These are phyloP conservation scores for Mycena venus DNA, from an alignment of 768 basidiomycete genomes.

Conservation along the genomic window DNA sequence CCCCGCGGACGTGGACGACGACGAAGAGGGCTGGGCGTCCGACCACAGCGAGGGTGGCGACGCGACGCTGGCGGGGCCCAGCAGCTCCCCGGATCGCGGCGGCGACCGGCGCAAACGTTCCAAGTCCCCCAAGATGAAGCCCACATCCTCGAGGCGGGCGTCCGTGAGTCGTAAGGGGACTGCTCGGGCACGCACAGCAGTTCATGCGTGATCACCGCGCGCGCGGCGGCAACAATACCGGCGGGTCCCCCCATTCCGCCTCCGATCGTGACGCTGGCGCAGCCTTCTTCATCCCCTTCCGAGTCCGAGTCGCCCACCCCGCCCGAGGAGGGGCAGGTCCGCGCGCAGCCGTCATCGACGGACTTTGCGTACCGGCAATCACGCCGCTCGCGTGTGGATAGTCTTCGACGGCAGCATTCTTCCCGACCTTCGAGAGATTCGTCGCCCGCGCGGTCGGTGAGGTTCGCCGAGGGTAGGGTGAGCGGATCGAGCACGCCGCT, in stretches of 20 bases:
- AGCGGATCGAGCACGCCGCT: constrained; percentile 38
- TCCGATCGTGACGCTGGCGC: neutral
- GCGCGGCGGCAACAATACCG: neutral
- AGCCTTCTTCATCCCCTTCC: neutral
- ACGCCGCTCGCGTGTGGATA: constrained; percentile 35
- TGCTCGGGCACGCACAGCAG: constrained; percentile 25
- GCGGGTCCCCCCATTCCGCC: neutral
- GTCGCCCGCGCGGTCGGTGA: constrained; percentile 47
- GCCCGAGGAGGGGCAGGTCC: neutral
- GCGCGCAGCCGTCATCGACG: neutral
- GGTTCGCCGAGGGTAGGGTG: constrained; percentile 40
- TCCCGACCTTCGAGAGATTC: constrained; percentile 35
- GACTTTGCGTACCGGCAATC: constrained; percentile 25
- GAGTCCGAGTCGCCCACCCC: constrained; percentile 2
- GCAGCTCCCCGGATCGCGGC: constrained; percentile 23
- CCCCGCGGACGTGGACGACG: constrained; percentile 44
- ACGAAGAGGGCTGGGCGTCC: constrained; percentile 77
- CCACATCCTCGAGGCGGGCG: constrained; percentile 14
- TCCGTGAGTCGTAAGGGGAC: constrained; percentile 22
- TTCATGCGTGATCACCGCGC: constrained; percentile 21
- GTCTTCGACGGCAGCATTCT: constrained; percentile 22
- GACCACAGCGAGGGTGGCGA: constrained; percentile 59
- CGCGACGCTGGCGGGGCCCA: constrained; percentile 18
- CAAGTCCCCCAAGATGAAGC: constrained; percentile 41
- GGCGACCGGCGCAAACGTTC: constrained; percentile 39